Percentiles rank a stretch among this genome's conserved stretches.
Evolutionary conservation across 768 basidiomycete species (phyloP).

Genomic region (Lactarius sp.): DNA sequence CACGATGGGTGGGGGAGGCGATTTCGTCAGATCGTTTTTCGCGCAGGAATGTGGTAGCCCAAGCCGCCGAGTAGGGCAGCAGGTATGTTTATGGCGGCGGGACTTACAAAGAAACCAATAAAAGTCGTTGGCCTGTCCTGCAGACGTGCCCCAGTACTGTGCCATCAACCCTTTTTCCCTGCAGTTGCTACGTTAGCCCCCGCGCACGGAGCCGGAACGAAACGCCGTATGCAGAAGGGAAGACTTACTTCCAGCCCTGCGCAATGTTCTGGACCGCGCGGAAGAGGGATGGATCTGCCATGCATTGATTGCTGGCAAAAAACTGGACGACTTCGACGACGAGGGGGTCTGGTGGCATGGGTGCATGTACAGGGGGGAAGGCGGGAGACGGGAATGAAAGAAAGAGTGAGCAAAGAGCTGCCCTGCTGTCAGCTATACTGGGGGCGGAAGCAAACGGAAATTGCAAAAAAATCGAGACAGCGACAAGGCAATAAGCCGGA

Average conservation of each 20-base stretch:
- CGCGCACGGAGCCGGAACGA: too few species aligned
- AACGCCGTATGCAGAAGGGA: neutral
- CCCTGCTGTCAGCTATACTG: too few species aligned
- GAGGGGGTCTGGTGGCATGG: neutral
- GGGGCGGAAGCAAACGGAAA: too few species aligned
- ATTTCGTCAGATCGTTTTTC: too few species aligned
- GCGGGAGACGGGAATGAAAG: too few species aligned
- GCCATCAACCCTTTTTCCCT: slow-evolving; percentile 10
- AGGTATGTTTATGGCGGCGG: neutral
- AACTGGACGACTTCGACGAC: slow-evolving; percentile 10
- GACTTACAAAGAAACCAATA: slow-evolving; percentile 15
- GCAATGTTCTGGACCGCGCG: neutral
- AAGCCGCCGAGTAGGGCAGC: too few species aligned
- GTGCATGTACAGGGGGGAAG: neutral
- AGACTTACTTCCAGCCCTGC: slow-evolving; percentile 12
- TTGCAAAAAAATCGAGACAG: too few species aligned
- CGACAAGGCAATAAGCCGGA: too few species aligned
- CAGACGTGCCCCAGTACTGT: slow-evolving; percentile 13
- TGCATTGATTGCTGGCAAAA: neutral
- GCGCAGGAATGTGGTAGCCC: too few species aligned
- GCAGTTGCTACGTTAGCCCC: neutral
- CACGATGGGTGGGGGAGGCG: too few species aligned
- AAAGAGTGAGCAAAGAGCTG: neutral
- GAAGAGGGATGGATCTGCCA: slow-evolving; percentile 4
- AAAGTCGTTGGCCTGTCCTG: neutral